These are phyloP conservation scores for Corrigiola litoralis DNA, from an alignment of 179 eudicot genomes.

Conservation along the genomic window DNA sequence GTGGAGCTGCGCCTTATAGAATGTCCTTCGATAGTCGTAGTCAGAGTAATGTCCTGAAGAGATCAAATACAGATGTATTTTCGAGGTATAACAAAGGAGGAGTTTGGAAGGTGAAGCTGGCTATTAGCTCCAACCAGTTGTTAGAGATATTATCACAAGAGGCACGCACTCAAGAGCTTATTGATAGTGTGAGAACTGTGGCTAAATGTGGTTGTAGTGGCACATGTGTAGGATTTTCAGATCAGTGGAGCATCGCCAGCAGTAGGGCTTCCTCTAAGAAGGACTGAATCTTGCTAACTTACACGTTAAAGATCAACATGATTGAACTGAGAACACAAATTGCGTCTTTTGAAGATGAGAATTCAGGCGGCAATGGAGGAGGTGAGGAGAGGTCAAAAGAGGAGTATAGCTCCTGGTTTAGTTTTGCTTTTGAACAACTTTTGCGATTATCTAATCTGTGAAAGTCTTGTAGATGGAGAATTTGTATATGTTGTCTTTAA, in stretches of 20 bases:
- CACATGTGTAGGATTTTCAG: slow-evolving; percentile 41
- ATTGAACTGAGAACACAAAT: no score
- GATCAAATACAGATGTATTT: slow-evolving; percentile 35
- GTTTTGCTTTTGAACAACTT: no score
- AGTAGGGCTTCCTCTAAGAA: slow-evolving; percentile 44
- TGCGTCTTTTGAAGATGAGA: no score
- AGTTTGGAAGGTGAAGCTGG: slow-evolving; percentile 90
- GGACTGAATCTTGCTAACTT: slow-evolving; percentile 19
- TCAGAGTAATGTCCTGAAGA: slow-evolving; percentile 29
- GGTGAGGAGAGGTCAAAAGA: no score
- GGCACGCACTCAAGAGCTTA: slow-evolving; percentile 55
- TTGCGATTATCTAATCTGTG: no score
- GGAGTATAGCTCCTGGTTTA: no score
- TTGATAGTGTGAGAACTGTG: slow-evolving; percentile 81
- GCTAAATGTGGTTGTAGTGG: slow-evolving; percentile 68
- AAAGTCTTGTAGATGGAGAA: no score
- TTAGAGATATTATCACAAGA: slow-evolving; percentile 68
- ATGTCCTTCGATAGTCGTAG: slow-evolving; percentile 66
- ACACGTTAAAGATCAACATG: background rate
- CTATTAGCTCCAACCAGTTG: slow-evolving; percentile 61
- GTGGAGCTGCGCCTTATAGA: slow-evolving; percentile 42
- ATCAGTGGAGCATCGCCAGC: slow-evolving; percentile 71
- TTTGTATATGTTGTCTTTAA: no score
- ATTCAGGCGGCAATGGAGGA: no score
- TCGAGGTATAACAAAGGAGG: slow-evolving; percentile 21